Conservation (phyloP, 495 filamentous ascomycete genomes). For the Pyronema domesticum region DNA sequence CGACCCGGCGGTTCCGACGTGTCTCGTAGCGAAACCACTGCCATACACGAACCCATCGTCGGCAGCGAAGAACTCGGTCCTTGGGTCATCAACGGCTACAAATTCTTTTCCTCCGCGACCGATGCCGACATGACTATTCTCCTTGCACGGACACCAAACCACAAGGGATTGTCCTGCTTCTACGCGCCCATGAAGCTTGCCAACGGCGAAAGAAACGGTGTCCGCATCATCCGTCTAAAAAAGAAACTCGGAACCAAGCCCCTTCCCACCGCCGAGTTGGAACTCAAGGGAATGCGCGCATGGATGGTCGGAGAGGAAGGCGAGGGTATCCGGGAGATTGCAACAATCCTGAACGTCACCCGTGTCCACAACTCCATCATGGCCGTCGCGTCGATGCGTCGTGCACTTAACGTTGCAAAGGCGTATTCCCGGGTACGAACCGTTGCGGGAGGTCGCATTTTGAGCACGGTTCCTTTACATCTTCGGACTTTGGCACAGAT, state of each 20-base stretch:
- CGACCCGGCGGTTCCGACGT: constrained; percentile 60
- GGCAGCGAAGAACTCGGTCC: constrained; percentile 36
- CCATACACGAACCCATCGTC: constrained; percentile 23
- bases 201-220: constrained; percentile 42
- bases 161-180: constrained; percentile 43
- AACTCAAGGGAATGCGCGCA: constrained; percentile 40
- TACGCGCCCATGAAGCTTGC: constrained; percentile 44
- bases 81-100: constrained; percentile 49
- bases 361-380: constrained; percentile 44
- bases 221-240: constrained; percentile 50
- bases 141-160: constrained; percentile 42
- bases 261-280: constrained; percentile 53
- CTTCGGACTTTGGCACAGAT: constrained; percentile 41
- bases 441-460: constrained; percentile 31
- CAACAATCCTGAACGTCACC: constrained; percentile 50
- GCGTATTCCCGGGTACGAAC: constrained; percentile 30
- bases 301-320: constrained; percentile 47
- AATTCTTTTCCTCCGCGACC: constrained; percentile 62
- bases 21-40: constrained; percentile 50
- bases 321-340: constrained; percentile 46
- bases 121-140: constrained; percentile 52
- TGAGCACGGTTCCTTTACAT: constrained; percentile 42
- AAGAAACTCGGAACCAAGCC: constrained; percentile 52
- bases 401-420: constrained; percentile 43
- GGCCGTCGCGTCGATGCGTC: constrained; percentile 39